Conservation (phyloP, 768 basidiomycete species). For the Suillus occidentalis region DNA sequence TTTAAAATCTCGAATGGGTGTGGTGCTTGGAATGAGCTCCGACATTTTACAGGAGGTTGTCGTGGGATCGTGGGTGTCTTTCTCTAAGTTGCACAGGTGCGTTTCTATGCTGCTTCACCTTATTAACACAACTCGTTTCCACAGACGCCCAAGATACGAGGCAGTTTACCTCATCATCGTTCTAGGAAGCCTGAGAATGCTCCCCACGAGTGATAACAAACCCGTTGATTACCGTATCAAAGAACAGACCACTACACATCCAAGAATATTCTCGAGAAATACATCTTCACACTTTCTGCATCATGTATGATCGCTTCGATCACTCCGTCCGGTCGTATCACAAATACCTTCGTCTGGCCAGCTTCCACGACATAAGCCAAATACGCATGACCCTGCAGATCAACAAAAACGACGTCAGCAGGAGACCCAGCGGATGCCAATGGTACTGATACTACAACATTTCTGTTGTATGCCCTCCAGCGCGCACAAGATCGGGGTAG, state of each 20-base stretch:
- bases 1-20: too few relatives aligned
- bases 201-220: too few relatives aligned
- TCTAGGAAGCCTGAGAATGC: too few relatives aligned
- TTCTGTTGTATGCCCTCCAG: not conserved
- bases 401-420: conserved; percentile 34
- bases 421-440: not conserved
- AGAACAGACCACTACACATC: not conserved
- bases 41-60: too few relatives aligned
- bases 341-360: conserved; percentile 28
- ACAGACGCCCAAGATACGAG: not conserved
- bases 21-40: too few relatives aligned
- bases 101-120: not conserved
- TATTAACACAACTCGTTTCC: too few relatives aligned
- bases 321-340: conserved; percentile 23
- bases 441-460: not conserved
- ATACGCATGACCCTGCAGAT: conserved; percentile 36
- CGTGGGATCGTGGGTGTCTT: too few relatives aligned
- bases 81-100: not conserved
- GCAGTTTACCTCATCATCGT: too few relatives aligned
- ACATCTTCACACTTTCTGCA: conserved; percentile 13
- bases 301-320: conserved; percentile 31
- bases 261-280: not conserved
- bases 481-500: not conserved
- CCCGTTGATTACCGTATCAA: too few relatives aligned
- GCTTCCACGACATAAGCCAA: conserved; percentile 33